Base-by-base conservation (phyloP, 345 rosid genomes). In the Bruguiera parviflora region DNA sequence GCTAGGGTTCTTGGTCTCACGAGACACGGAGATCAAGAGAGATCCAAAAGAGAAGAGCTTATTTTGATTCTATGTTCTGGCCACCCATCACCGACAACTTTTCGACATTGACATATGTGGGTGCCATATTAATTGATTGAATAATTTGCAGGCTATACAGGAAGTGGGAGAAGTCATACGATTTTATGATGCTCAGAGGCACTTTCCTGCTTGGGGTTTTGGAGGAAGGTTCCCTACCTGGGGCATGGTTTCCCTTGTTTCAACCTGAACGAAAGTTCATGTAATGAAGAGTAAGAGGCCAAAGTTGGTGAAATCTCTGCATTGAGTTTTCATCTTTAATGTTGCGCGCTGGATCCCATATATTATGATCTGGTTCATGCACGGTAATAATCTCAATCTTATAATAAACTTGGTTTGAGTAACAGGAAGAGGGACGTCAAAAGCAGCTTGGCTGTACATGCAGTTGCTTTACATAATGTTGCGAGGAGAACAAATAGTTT, bases 191-290 rank as follows among this genome's bases (percentile, higher is more conserved):
- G 81, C 90, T 15, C 94, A 93, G 71, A 83, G 73, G 67, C 80
- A 82, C 28, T 93, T 90, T 74, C 88, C 96, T 37, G 92, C 96
- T 3, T 90, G 93, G 97, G 98, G 96, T 24, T 93, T 90, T 68
- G 97, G 98, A 28, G 98, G 91, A 75, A 86, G 84, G 81, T 79
- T 88, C 21, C 66, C 73, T 16, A 64, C 72, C 67, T 43, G 18
- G 49, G 86, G 88, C 57, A 35, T 71, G 1, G 66, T 93, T 33
- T 93, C 98, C 9, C 97, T 77, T 89, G 91, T 70, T 93, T 89
- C 73, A 85, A 89, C 86, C 74, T 93, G 83, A 89, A 82, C 70
- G 87, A 90, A 74, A 85, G 78, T 25, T 51, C 84, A 69, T 68
- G 69, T 79, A 81, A 66, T 71, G 73, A 32, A 65, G 97, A 90